Percentiles rank a stretch among this genome's conserved stretches.
These are phyloP conservation scores for Sphagnum tenellum DNA, from an alignment of 225 moss, liverwort and hornwort genomes.

Conservation along the genomic window DNA sequence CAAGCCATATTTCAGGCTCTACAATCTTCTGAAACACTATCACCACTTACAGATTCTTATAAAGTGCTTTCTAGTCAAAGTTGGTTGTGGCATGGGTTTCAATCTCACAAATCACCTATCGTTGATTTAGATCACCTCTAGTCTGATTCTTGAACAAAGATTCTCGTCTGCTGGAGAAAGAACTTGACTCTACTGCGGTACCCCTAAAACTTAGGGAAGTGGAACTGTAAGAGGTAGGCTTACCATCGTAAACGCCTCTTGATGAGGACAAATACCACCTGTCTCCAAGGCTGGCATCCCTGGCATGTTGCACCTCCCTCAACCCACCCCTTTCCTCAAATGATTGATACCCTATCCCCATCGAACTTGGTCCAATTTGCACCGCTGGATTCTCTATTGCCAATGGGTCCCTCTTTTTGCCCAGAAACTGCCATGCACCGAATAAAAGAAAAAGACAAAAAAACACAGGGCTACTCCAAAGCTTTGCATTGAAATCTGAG, in stretches of 20 bases:
- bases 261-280: slow-evolving; percentile 45
- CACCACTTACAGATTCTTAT: too few relatives aligned
- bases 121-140: slow-evolving; percentile 3
- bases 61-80: too few relatives aligned
- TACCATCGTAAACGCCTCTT: slow-evolving; percentile 41
- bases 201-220: slow-evolving; percentile 51
- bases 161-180: slow-evolving; percentile 56
- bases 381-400: slow-evolving; percentile 29
- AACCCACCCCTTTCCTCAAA: slow-evolving; percentile 26
- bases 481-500: slow-evolving; percentile 66
- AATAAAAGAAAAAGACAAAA: slow-evolving; percentile 53
- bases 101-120: slow-evolving; percentile 52
- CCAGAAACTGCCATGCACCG: slow-evolving; percentile 62
- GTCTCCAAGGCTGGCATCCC: slow-evolving; percentile 44
- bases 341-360: slow-evolving; percentile 14
- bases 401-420: slow-evolving; percentile 47
- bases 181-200: slow-evolving; percentile 39
- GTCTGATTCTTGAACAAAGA: slow-evolving; percentile 66
- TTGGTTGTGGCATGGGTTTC: not conserved
- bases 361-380: slow-evolving; percentile 28
- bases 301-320: slow-evolving; percentile 39
- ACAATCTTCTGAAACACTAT: too few relatives aligned
- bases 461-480: slow-evolving; percentile 78
- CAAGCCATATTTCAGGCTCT: too few relatives aligned
- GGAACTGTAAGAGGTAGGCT: slow-evolving; percentile 35